Evolutionary conservation across 1,284 basidiomycete genomes (phyloP), one percentile per base, ranked within the genome.

Genomic region (Cryptococcus jaspeensis): DNA sequence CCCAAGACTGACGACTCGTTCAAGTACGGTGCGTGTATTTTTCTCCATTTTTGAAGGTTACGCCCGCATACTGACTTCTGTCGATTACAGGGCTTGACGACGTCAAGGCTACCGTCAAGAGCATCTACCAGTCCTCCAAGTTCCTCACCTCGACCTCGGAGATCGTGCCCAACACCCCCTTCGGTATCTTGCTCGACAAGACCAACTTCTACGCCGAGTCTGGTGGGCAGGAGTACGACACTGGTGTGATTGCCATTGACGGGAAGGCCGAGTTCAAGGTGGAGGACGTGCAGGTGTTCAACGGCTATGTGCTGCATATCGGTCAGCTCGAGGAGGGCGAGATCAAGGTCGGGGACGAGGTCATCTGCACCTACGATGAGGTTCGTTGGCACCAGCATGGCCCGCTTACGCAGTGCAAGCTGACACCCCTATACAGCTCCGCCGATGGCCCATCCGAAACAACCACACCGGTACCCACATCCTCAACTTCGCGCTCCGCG

Each of bases 401-500:
- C 16, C 1, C 12, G 18, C 22, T 13, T 4, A 20, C 11, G 16
- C 37, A 7, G 18, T 35, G 12, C 20, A 11, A 36, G 12, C 38
- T 40, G 37, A 44, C 5, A 42, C 6, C 39, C 5, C n/a, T 8
- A 28, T 13, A 55, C 54, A 90, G 88, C 84, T 92, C 43, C 90
- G 95, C 50, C 85, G 96, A 58, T 93, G 90, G 88, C 94, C 94
- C 0, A 80, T 99, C 58, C 87, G 93, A 59, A 98, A 93, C 80
- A 99, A 99, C 74, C 96, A 99, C 81, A 99, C 95, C 23, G 95
- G 89, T 15, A 99, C 96, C 0, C 96, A 99, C 76, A 95, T 99
- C 64, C 89, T 99, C 70, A 99, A 99, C 81, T 99, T 83, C 75
- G 85, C 83, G 54, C 84, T 99, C 5, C 88, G 96, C 35, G 94